Evolutionary conservation across 192 early-diverging fungal genomes (phyloP).

Genomic region (Coemansia sp.): DNA sequence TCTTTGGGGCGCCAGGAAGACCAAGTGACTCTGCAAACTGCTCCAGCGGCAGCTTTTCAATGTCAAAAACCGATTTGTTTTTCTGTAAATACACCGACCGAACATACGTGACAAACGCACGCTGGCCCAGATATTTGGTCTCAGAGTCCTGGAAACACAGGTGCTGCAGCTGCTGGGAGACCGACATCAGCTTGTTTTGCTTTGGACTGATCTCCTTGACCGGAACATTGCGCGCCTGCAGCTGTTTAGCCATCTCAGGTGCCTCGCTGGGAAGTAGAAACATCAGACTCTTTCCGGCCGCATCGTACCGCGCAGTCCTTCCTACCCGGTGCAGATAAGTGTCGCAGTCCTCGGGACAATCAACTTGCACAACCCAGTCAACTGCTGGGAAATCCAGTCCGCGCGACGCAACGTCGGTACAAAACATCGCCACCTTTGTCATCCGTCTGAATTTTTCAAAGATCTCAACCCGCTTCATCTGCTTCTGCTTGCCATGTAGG

Average conservation of each 20-base stretch:
- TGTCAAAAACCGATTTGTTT: conserved; percentile 90
- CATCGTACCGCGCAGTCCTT: conserved; percentile 92
- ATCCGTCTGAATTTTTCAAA: conserved; percentile 86
- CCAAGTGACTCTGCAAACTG: conserved; percentile 87
- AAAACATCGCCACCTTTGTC: conserved; percentile 79
- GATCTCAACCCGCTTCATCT: conserved; percentile 89
- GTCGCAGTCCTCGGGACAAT: conserved; percentile 94
- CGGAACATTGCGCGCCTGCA: conserved; percentile 78
- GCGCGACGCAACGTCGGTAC: conserved; percentile 94
- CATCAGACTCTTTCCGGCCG: conserved; percentile 83
- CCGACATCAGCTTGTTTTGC: conserved; percentile 75
- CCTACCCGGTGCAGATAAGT: conserved; percentile 99
- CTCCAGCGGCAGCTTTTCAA: conserved; percentile 82
- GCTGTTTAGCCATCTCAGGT: conserved; percentile 73
- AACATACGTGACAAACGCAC: conserved; percentile 95
- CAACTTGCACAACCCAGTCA: conserved; percentile 98
- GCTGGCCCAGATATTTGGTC: conserved; percentile 96
- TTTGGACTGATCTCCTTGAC: conserved; percentile 90
- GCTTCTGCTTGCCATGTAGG: conserved; percentile 97
- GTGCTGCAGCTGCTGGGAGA: conserved; percentile 82
- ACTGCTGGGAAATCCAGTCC: conserved; percentile 98
- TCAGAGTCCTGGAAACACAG: conserved; percentile 93
- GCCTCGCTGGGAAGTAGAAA: conserved; percentile 88
- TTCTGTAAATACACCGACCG: conserved; percentile 87
- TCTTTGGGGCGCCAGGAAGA: conserved; percentile 92